Conservation (phyloP, 768 basidiomycete species). For the Epithele typhae region DNA sequence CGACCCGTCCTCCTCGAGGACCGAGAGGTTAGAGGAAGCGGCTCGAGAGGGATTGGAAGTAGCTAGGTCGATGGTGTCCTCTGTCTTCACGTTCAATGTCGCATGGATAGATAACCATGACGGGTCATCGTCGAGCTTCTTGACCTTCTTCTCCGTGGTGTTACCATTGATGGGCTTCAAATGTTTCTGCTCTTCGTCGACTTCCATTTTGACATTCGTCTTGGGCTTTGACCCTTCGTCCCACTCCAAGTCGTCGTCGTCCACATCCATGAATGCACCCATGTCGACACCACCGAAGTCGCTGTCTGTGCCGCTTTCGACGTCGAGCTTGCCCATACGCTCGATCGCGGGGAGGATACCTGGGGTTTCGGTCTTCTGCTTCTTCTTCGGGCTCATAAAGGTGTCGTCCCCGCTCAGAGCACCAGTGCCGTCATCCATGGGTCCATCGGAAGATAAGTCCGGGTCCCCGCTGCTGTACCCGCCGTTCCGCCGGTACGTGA, state of each 20-base stretch:
- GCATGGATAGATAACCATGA: slow-evolving; percentile 77
- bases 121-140: slow-evolving; percentile 44
- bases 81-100: slow-evolving; percentile 55
- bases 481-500: slow-evolving; percentile 2
- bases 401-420: slow-evolving; percentile 55
- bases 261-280: slow-evolving; percentile 53
- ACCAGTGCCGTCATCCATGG: slow-evolving; percentile 22
- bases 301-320: slow-evolving; percentile 31
- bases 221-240: slow-evolving; percentile 29
- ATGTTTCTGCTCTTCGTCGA: slow-evolving; percentile 15
- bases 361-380: slow-evolving; percentile 40
- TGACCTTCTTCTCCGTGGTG: slow-evolving; percentile 31
- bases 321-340: slow-evolving; percentile 53
- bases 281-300: slow-evolving; percentile 53
- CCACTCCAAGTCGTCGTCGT: slow-evolving; percentile 42
- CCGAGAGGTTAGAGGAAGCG: slow-evolving; percentile 38
- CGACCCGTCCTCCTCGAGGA: slow-evolving; percentile 79
- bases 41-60: slow-evolving; percentile 27
- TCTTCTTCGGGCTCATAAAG: slow-evolving; percentile 69
- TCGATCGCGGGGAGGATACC: slow-evolving; percentile 53
- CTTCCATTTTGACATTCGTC: slow-evolving; percentile 26
- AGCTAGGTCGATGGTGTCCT: slow-evolving; percentile 53
- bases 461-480: slow-evolving; percentile 14
- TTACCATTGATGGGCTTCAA: slow-evolving; percentile 20
- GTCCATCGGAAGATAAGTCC: slow-evolving; percentile 28